Base-by-base conservation (phyloP, 345 rosid species). In the Eucalyptus regnans region DNA sequence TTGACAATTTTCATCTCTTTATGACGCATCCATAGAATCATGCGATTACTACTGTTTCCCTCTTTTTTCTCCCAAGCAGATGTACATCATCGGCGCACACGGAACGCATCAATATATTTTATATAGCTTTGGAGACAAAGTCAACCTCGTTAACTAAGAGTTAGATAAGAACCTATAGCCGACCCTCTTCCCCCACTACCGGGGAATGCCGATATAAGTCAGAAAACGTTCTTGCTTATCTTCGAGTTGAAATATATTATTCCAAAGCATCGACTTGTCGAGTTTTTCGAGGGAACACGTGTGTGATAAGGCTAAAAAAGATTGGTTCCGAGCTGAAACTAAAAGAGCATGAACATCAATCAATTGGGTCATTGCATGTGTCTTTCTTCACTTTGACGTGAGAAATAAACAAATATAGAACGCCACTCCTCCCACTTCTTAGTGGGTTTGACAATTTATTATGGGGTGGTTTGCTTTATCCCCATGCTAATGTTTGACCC, bases 401-500 rank as follows among this genome's bases (percentile, higher is more conserved):
- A 91, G 66, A 80, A 89, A 50, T 80, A 86, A 89, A 90, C 90
- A 91, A 89, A 23, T 7, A 43, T 51, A 37, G 90, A 86, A 87
- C 87, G 87, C 79, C 88, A 37, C 68, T 56, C 85, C 86, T 27
- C 54, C 88, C 31, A 60, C 88, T 86, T 56, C 87, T 88, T 49
- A 89, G 93, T 91, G 91, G 87, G 27, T 31, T 89, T 88, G 92
- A 92, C 93, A 50, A 66, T 87, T 89, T 16, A 7, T 87, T 90
- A 68, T 20, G 14, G 27, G 13, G 44, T 1, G 83, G 48, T 10
- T 2, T 76, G 48, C 83, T 76, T 76, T 76, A 20, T 76, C 9
- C 16, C 48, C 83, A 9, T 71, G 15, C 48, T 11, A 76, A 76
- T 86, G 89, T 93, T 92, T 91, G 95, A 92, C 93, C 85, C 88